These are phyloP conservation scores for Malassezia japonica DNA, from an alignment of 1,284 basidiomycete genomes.

Conservation along the genomic window DNA sequence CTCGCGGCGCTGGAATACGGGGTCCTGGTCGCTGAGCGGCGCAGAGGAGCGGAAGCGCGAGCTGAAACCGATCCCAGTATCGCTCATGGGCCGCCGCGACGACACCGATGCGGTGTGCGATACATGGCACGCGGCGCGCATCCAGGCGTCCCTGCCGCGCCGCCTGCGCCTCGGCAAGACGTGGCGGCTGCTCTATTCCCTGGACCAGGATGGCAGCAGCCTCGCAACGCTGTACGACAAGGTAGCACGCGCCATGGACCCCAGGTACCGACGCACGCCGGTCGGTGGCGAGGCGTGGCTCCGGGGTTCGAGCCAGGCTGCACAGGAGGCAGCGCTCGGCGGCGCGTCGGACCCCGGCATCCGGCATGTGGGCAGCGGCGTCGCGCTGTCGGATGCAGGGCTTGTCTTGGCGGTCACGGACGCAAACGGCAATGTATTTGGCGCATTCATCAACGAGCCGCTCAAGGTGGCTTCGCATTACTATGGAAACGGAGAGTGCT, in stretches of 20 bases:
- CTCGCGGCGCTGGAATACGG: constrained; percentile 37
- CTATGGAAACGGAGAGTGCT: constrained; percentile 42
- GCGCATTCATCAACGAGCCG: constrained; percentile 43
- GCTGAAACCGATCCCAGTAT: constrained; percentile 26
- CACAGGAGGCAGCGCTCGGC: constrained; percentile 24
- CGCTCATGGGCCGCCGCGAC: constrained; percentile 26
- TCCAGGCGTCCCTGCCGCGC: constrained; percentile 57
- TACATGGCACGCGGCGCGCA: constrained; percentile 29
- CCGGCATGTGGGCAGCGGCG: constrained; percentile 15
- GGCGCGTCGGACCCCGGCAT: neutral
- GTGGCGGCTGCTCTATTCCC: constrained; percentile 84
- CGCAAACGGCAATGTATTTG: constrained; percentile 38
- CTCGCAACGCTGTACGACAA: constrained; percentile 62
- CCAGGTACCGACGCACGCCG: constrained; percentile 1
- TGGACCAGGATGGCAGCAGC: constrained; percentile 91
- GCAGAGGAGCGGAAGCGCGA: constrained; percentile 9
- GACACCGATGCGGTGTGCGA: constrained; percentile 36
- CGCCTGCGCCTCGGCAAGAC: constrained; percentile 64
- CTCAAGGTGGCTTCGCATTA: constrained; percentile 34
- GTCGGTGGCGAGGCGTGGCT: constrained; percentile 31
- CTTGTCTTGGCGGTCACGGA: constrained; percentile 39
- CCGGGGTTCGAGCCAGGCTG: constrained; percentile 26
- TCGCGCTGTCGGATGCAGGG: constrained; percentile 31
- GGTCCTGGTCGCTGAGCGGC: constrained; percentile 34
- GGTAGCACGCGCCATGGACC: constrained; percentile 24